A percentile compares a stretch with the other conserved stretches of the same genome.
Conservation (phyloP, 2,329 filamentous ascomycete genomes). For the Davidsoniella australis region DNA sequence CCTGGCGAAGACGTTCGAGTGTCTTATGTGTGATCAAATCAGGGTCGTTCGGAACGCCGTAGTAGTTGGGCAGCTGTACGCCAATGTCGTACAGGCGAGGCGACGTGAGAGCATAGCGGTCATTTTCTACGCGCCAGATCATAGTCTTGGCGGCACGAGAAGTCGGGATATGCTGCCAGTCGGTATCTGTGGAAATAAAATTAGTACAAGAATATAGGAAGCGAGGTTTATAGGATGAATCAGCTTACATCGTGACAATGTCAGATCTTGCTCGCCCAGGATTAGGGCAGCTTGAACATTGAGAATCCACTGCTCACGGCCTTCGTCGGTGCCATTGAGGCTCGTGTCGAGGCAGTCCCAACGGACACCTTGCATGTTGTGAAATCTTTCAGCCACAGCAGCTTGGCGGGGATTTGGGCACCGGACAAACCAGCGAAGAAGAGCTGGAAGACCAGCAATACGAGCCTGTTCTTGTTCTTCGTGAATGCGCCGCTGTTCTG, state of each 20-base stretch:
- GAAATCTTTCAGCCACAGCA: conserved; percentile 36
- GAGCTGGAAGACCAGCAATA: conserved; percentile 38
- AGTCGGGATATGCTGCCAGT: conserved; percentile 39
- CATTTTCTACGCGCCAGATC: conserved; percentile 42
- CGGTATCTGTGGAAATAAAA: conserved; percentile 29
- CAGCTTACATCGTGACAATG: conserved; percentile 39
- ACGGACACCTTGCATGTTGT: conserved; percentile 40
- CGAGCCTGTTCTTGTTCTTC: conserved; percentile 38
- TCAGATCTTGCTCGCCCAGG: conserved; percentile 46
- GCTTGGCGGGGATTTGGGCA: conserved; percentile 33
- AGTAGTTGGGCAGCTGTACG: conserved; percentile 34
- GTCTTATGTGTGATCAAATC: conserved; percentile 25
- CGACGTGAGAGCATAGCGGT: conserved; percentile 36
- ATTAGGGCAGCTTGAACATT: conserved; percentile 47
- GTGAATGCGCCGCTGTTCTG: conserved; percentile 31
- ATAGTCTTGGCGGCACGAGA: conserved; percentile 36
- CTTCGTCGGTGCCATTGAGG: conserved; percentile 33
- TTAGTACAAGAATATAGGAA: background rate
- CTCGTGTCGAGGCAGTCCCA: conserved; percentile 44
- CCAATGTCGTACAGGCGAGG: conserved; percentile 35
- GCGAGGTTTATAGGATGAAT: background rate
- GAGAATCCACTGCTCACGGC: conserved; percentile 49
- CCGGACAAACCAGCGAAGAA: conserved; percentile 43
- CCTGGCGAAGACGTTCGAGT: conserved; percentile 29
- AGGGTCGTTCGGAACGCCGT: conserved; percentile 28